These are phyloP conservation scores for Pezicula neosporulosa DNA, from an alignment of 2,329 filamentous ascomycete genomes.

Conservation along the genomic window DNA sequence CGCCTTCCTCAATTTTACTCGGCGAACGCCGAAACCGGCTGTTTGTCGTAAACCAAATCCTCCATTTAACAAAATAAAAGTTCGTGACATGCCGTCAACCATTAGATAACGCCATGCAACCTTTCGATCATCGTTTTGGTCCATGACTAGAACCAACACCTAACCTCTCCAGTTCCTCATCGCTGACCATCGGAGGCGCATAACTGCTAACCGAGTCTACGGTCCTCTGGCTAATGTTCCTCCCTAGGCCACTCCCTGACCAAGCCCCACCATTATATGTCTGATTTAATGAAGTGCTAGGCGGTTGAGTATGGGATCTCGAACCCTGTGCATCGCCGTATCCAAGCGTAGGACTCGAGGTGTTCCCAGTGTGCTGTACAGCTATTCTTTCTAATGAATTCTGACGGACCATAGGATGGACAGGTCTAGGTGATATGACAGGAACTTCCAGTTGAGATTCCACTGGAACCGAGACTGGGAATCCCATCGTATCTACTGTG, in stretches of 20 bases:
- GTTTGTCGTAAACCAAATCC: no score
- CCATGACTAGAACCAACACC: constrained; percentile 12
- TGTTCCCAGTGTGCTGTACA: background rate
- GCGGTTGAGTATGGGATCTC: background rate
- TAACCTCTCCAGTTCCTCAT: constrained; percentile 19
- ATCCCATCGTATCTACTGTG: constrained; percentile 19
- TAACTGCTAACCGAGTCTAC: constrained; percentile 15
- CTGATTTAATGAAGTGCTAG: background rate
- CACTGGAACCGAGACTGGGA: constrained; percentile 12
- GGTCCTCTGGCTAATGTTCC: constrained; percentile 16
- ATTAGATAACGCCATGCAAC: no score
- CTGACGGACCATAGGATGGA: constrained; percentile 11
- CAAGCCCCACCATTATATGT: background rate
- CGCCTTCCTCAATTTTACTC: no score
- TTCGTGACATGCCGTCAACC: no score
- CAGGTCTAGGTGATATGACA: constrained; percentile 10
- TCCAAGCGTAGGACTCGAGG: background rate
- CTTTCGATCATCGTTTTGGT: background rate
- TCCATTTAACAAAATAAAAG: no score
- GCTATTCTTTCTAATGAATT: constrained; percentile 11
- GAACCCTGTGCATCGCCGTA: background rate
- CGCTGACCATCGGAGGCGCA: constrained; percentile 12
- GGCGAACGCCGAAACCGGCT: no score
- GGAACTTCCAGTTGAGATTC: constrained; percentile 2
- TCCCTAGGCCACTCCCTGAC: constrained; percentile 1